A percentile compares a stretch with the other conserved stretches of the same genome.
These are phyloP conservation scores for Bidens hawaiensis DNA, from an alignment of 140 eudicot species.

Conservation along the genomic window DNA sequence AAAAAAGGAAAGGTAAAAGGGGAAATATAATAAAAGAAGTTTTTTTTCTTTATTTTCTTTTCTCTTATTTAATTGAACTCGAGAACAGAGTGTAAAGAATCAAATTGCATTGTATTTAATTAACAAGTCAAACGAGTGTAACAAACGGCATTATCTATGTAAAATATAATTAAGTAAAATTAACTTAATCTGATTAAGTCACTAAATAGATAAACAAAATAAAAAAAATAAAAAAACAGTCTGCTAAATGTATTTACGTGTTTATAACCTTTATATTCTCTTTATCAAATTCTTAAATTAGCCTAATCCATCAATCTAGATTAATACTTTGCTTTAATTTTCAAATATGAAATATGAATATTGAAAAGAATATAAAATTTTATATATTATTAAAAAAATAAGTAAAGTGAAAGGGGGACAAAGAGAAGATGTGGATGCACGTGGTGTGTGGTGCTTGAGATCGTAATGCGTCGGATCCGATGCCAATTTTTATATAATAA, in stretches of 20 bases:
- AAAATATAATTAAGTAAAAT: no score
- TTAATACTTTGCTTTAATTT: not conserved
- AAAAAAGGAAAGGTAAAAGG: no score
- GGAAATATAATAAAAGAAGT: no score
- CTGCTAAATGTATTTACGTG: no score
- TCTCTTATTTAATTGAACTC: no score
- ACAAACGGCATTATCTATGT: not conserved
- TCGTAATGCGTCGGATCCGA: constrained; percentile 32
- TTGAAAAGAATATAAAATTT: not conserved
- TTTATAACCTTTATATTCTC: not conserved
- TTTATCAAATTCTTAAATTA: no score
- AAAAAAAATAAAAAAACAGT: not conserved
- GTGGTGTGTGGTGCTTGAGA: constrained; percentile 34
- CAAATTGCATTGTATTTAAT: no score
- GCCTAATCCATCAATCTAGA: not conserved
- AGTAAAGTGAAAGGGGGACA: constrained; percentile 1
- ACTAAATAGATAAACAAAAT: not conserved
- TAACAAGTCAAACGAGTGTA: no score
- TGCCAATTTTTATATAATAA: constrained; percentile 7
- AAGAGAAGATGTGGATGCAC: constrained; percentile 18
- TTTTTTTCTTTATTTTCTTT: no score
- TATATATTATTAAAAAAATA: not conserved
- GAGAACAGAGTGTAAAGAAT: no score
- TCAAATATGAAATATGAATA: not conserved
- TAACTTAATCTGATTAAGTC: no score